Percentiles rank a stretch among this genome's conserved stretches.
phyloP scores from a whole-genome alignment of 2,329 filamentous ascomycete genomes.

The Beauveria sp. region DNA sequence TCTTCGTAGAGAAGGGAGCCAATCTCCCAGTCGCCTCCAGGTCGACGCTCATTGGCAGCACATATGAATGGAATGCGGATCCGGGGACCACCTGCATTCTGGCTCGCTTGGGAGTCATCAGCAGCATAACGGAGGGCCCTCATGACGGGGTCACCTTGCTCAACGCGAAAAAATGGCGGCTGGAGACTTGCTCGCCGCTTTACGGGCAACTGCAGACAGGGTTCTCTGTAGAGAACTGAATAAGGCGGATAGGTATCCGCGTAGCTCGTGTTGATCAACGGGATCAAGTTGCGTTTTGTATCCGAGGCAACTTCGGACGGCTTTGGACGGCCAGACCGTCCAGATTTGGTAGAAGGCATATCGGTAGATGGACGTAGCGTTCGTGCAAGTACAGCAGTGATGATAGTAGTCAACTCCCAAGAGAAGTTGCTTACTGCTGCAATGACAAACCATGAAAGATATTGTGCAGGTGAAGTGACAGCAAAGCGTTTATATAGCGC shows the following conservation, averaged over 20 bases:
- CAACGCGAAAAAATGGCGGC: slow-evolving; percentile 43
- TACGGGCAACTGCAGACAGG: slow-evolving; percentile 38
- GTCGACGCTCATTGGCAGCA: slow-evolving; percentile 66
- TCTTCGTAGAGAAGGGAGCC: slow-evolving; percentile 47
- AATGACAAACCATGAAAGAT: background rate
- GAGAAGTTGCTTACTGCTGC: background rate
- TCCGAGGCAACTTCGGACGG: slow-evolving; percentile 59
- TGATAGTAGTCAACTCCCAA: background rate
- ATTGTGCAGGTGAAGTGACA: background rate
- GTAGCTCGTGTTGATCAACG: slow-evolving; percentile 52
- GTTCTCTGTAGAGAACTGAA: slow-evolving; percentile 51
- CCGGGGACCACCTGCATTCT: slow-evolving; percentile 24
- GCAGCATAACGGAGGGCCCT: slow-evolving; percentile 49
- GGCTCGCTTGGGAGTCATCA: slow-evolving; percentile 30
- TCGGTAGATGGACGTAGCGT: background rate
- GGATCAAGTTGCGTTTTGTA: slow-evolving; percentile 64
- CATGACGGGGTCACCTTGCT: slow-evolving; percentile 51
- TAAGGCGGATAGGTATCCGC: slow-evolving; percentile 45
- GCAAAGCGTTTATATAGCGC: background rate
- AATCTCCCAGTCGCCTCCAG: slow-evolving; percentile 75
- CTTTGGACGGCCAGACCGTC: slow-evolving; percentile 43
- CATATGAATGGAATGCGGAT: slow-evolving; percentile 58
- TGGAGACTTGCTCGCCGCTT: slow-evolving; percentile 27
- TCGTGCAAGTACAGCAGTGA: background rate
- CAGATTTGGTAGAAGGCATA: slow-evolving; percentile 27